Conservation (phyloP, 768 basidiomycete species). For the Trametes coccinea region DNA sequence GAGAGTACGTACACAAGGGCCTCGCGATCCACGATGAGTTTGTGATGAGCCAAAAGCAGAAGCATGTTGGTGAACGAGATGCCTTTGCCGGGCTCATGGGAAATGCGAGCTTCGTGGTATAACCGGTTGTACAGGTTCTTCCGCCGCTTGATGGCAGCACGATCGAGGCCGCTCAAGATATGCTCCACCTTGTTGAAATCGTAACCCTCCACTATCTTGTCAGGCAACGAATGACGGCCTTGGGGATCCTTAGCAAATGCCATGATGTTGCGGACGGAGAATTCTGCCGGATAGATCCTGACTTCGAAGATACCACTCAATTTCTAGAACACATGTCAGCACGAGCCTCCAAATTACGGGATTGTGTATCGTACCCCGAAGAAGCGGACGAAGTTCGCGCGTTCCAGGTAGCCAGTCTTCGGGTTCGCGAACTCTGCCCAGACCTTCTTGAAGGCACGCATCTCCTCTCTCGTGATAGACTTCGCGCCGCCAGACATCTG, state of each 20-base stretch:
- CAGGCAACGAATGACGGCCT: constrained; percentile 35
- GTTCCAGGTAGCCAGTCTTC: constrained; percentile 77
- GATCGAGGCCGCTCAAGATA: constrained; percentile 66
- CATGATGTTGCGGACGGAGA: constrained; percentile 60
- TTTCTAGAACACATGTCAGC: constrained; percentile 48
- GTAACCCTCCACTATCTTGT: constrained; percentile 49
- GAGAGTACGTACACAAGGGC: constrained; percentile 72
- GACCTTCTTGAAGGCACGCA: constrained; percentile 91
- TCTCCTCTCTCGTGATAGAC: constrained; percentile 84
- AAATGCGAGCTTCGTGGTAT: constrained; percentile 83
- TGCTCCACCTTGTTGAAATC: constrained; percentile 63
- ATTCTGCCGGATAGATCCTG: constrained; percentile 75
- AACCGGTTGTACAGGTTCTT: constrained; percentile 72
- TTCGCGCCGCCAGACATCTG: constrained; percentile 82
- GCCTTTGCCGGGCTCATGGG: constrained; percentile 69
- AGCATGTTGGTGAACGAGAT: constrained; percentile 94
- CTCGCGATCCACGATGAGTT: constrained; percentile 85
- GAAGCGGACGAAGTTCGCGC: constrained; percentile 71
- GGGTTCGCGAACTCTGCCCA: constrained; percentile 86
- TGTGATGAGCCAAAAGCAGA: constrained; percentile 84
- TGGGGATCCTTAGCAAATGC: constrained; percentile 46
- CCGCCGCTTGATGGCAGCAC: constrained; percentile 58
- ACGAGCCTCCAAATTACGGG: background rate
- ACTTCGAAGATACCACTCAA: constrained; percentile 88
- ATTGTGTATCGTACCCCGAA: constrained; percentile 61